Conservation (phyloP, 2,329 filamentous ascomycete species). For the Fusarium sp. region DNA sequence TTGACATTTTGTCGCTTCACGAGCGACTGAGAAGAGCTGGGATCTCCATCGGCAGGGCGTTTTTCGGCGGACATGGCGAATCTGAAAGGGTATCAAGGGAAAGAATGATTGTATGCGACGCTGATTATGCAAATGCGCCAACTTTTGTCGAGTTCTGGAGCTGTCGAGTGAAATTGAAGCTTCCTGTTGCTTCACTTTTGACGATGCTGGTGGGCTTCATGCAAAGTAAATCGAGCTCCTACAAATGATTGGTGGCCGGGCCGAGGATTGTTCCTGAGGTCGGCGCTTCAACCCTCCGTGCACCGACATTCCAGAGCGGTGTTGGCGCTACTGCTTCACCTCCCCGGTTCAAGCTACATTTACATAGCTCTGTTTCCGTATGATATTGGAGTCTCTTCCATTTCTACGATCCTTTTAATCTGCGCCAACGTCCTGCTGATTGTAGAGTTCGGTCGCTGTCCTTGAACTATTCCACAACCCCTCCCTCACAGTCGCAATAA, state of each 20-base stretch:
- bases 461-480: not conserved
- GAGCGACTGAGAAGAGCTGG: constrained; percentile 79
- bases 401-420: not conserved
- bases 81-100: not conserved
- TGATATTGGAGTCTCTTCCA: not conserved
- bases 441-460: not conserved
- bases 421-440: not conserved
- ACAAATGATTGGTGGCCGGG: constrained; percentile 45
- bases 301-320: constrained; percentile 37
- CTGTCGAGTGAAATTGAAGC: constrained; percentile 18
- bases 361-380: constrained; percentile 1
- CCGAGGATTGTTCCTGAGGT: constrained; percentile 48
- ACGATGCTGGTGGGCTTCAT: constrained; percentile 28
- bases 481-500: constrained; percentile 43
- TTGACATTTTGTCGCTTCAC: constrained; percentile 87
- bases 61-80: constrained; percentile 88
- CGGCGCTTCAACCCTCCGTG: constrained; percentile 36
- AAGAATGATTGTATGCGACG: constrained; percentile 3
- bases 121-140: constrained; percentile 9
- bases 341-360: constrained; percentile 15
- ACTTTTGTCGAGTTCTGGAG: not conserved
- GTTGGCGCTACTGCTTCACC: constrained; percentile 30
- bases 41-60: constrained; percentile 85
- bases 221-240: constrained; percentile 30
- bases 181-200: constrained; percentile 20